Conservation (phyloP, 225 moss, liverwort and hornwort genomes). For the Antitrichia curtipendula region DNA sequence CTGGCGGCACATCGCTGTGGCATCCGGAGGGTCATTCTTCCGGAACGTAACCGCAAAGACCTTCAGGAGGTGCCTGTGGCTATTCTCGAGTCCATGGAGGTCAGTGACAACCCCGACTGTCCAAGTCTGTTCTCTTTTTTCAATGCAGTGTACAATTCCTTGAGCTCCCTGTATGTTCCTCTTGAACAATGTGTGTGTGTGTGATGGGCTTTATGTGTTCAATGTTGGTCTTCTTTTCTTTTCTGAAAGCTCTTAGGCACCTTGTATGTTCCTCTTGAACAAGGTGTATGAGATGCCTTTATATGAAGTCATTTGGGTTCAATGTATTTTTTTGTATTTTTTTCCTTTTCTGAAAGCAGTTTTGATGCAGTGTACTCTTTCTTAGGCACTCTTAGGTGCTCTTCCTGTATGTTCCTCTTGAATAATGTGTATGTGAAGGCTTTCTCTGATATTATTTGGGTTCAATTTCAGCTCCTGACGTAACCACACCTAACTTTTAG, state of each 20-base stretch:
- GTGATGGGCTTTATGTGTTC: neutral
- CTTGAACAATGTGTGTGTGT: neutral
- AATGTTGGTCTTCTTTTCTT: neutral
- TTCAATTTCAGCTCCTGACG: neutral
- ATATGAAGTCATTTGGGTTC: too few species aligned
- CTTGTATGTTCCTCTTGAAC: too few species aligned
- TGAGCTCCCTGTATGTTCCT: too few species aligned
- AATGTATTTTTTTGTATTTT: too few species aligned
- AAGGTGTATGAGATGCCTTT: too few species aligned
- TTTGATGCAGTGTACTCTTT: neutral
- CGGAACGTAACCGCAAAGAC: constrained; percentile 49
- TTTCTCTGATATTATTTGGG: neutral
- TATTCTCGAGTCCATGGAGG: constrained; percentile 48
- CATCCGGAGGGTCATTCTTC: constrained; percentile 37
- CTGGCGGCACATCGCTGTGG: constrained; percentile 50
- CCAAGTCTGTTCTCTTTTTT: neutral
- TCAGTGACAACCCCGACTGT: neutral
- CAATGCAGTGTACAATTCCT: neutral
- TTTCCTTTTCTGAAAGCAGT: neutral
- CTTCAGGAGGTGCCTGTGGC: constrained; percentile 43
- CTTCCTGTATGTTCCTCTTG: neutral
- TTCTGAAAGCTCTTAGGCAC: neutral
- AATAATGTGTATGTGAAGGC: neutral
- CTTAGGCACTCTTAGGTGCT: neutral
- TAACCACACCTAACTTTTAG: neutral